A percentile compares a stretch with the other conserved stretches of the same genome.
Evolutionary conservation across 371 early-diverging fungal species (phyloP).

Genomic region (Zychaea mexicana): DNA sequence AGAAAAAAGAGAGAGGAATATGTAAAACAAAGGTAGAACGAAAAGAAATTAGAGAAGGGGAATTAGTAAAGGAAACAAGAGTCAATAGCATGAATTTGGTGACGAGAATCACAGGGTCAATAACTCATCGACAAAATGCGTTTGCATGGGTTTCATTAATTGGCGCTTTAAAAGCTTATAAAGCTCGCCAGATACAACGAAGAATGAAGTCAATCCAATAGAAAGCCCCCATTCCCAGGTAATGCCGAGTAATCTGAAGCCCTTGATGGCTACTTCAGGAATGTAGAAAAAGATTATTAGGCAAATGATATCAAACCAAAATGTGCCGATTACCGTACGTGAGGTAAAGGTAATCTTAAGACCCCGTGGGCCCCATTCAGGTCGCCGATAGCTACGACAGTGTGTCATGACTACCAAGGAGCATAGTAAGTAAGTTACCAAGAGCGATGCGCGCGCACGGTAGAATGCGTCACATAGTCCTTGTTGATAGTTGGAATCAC

Average conservation of each 20-base stretch:
- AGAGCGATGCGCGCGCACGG: slow-evolving; percentile 62
- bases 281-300: slow-evolving; percentile 65
- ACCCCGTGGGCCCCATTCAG: slow-evolving; percentile 48
- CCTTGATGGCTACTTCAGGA: slow-evolving; percentile 58
- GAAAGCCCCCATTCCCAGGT: slow-evolving; percentile 77
- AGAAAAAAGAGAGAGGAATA: no score
- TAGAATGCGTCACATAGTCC: slow-evolving; percentile 62
- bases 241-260: slow-evolving; percentile 63
- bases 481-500: slow-evolving; percentile 53
- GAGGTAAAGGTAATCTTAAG: slow-evolving; percentile 47
- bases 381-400: slow-evolving; percentile 61
- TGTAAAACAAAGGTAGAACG: no score
- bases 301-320: slow-evolving; percentile 48
- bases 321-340: slow-evolving; percentile 49
- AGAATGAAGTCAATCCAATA: slow-evolving; percentile 47
- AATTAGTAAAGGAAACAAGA: no score
- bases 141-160: slow-evolving; percentile 15
- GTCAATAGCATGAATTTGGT: no score
- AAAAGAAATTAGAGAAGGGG: no score
- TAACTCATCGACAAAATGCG: slow-evolving; percentile 6
- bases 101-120: no score
- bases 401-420: slow-evolving; percentile 65
- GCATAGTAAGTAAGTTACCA: slow-evolving; percentile 56
- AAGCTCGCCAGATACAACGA: slow-evolving; percentile 55
- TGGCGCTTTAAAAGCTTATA: slow-evolving; percentile 37